Evolutionary conservation across 2,329 filamentous ascomycete species (phyloP), one percentile per base, ranked within the genome.

Genomic region (Cladosporium cucumerinum): DNA sequence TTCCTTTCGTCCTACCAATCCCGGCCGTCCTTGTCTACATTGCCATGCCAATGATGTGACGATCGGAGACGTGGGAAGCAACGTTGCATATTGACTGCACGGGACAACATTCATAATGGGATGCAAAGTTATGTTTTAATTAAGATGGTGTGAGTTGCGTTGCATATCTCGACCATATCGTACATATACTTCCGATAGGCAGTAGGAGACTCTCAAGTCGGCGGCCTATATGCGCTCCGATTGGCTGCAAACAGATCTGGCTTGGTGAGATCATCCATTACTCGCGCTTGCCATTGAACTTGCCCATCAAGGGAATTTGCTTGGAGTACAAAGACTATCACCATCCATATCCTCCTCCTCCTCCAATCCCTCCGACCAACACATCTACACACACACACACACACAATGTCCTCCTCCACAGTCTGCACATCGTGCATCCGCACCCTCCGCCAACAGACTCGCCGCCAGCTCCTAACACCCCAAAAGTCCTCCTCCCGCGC

Each of bases 371-470:
- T 23, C n/a, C 14, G 3, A 36, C n/a, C 32, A 25, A 58, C 34
- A 21, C 21, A 46, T n/a, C n/a, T n/a, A n/a, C n/a, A n/a, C n/a
- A n/a, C n/a, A n/a, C n/a, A 26, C 46, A 48, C 25, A 43, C 28
- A 63, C 30, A 43, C 16, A 51, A 72, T 72, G 71, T 67, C 71
- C n/a, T 59, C 65, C 26, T 67, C 67, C 36, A 66, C 64, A 55
- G 57, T 69, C 48, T 72, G 71, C 66, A 66, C 66, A 30, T 65
- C 67, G 46, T 72, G 71, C 60, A 58, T 72, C 7, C 71, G 70
- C 32, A 64, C 67, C 14, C 64, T 72, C 48, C 66, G 70, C 59
- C 66, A 66, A 30, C 66, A 65, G 60, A 66, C 54, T n/a, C 46
- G 46, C 28, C 52, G 51, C 23, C 46, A 67, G 30, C 62, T 61